A percentile compares a stretch with the other conserved stretches of the same genome.
Evolutionary conservation across 805 yeast genomes (phyloP).

Genomic region (Kodamaea leandrae): DNA sequence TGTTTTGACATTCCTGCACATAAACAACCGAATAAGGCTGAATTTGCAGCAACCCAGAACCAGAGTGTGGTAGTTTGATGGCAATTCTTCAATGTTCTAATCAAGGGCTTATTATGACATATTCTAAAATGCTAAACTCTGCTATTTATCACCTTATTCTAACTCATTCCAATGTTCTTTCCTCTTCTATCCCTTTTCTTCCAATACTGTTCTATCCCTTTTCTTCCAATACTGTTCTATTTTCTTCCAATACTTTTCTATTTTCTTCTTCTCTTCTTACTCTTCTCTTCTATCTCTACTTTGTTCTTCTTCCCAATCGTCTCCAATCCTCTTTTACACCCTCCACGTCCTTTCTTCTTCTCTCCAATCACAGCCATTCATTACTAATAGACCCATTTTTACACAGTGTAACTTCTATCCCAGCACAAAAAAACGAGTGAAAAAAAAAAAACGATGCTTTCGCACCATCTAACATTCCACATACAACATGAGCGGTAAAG

Average conservation of each 20-base stretch:
- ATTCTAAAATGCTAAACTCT: no score
- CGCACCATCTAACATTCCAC: neutral
- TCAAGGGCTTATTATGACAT: no score
- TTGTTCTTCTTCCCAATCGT: no score
- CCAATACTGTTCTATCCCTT: neutral
- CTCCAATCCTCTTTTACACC: neutral
- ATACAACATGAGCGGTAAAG: constrained; percentile 13
- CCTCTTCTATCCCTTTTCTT: neutral
- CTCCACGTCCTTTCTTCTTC: neutral
- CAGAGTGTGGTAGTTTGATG: no score
- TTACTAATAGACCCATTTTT: constrained; percentile 23
- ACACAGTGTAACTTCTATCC: constrained; percentile 13
- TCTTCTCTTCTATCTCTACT: no score
- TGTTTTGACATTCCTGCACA: no score
- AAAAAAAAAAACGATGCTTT: constrained; percentile 14
- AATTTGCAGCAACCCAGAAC: no score
- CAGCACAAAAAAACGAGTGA: constrained; percentile 10
- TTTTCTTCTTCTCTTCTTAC: neutral
- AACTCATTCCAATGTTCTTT: neutral
- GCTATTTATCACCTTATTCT: neutral
- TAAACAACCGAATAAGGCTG: no score
- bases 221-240: neutral
- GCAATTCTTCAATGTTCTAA: no score
- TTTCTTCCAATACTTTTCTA: neutral
- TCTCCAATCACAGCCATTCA: constrained; percentile 20